Conservation (phyloP, 1,284 basidiomycete genomes). For the Apiotrichum laibachii region DNA sequence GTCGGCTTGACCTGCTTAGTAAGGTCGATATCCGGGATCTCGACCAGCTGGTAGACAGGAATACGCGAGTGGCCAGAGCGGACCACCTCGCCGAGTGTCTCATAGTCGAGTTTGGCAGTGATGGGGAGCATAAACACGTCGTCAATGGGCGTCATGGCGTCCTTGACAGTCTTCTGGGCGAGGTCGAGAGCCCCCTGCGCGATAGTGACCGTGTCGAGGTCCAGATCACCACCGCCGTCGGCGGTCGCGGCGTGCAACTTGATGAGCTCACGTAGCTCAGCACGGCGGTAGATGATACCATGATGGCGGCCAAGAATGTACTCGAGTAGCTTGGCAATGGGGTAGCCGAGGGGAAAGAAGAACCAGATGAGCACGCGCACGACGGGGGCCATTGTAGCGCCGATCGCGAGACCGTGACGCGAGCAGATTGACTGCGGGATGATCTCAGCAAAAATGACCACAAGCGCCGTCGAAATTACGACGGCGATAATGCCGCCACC, state of each 20-base stretch:
- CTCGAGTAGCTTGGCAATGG: conserved; percentile 79
- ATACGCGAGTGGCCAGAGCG: conserved; percentile 70
- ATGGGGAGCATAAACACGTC: conserved; percentile 70
- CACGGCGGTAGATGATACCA: conserved; percentile 44
- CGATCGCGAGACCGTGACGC: conserved; percentile 84
- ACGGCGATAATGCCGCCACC: conserved; percentile 76
- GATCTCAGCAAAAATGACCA: conserved; percentile 64
- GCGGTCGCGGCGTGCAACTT: conserved; percentile 64
- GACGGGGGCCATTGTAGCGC: conserved; percentile 78
- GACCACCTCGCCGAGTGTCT: conserved; percentile 69
- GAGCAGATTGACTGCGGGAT: conserved; percentile 73
- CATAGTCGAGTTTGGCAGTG: conserved; percentile 73
- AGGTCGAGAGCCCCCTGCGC: conserved; percentile 71
- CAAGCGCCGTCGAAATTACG: conserved; percentile 72
- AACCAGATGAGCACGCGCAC: conserved; percentile 66
- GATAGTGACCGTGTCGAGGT: conserved; percentile 70
- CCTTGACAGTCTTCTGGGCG: conserved; percentile 64
- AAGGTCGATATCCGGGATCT: conserved; percentile 55
- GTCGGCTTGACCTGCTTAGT: conserved; percentile 15
- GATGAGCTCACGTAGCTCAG: conserved; percentile 69
- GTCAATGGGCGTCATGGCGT: conserved; percentile 77
- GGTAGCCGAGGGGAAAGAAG: conserved; percentile 70
- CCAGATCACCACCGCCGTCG: conserved; percentile 66
- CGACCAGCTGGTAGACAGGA: conserved; percentile 66
- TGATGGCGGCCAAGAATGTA: conserved; percentile 67